A percentile compares a stretch with the other conserved stretches of the same genome.
These are phyloP conservation scores for Moelleriella libera DNA, from an alignment of 2,329 filamentous ascomycete species.

Conservation along the genomic window DNA sequence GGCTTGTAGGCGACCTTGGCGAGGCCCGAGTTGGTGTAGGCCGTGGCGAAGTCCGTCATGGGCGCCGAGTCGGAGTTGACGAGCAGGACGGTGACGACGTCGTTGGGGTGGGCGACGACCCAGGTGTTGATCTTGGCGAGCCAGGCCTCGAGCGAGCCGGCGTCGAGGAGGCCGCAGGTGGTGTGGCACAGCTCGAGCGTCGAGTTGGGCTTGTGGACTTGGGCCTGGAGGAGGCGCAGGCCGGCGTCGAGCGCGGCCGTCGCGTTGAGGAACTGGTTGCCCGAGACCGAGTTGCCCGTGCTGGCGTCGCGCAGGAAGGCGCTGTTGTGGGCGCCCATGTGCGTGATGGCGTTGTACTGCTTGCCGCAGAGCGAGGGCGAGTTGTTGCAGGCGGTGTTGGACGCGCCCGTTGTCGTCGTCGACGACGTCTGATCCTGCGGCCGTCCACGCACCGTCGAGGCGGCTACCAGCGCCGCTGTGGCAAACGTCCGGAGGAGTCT, in stretches of 20 bases:
- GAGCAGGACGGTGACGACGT: conserved; percentile 61
- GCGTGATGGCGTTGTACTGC: conserved; percentile 61
- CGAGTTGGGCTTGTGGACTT: conserved; percentile 50
- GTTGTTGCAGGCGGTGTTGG: conserved; percentile 56
- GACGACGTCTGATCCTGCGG: neutral
- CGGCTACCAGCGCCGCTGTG: no score
- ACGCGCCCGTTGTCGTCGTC: conserved; percentile 7
- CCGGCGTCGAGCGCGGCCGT: conserved; percentile 57
- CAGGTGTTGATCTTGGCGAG: conserved; percentile 49
- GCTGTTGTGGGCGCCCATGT: conserved; percentile 65
- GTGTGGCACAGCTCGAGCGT: conserved; percentile 58
- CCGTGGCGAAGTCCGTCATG: conserved; percentile 36
- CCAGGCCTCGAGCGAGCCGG: conserved; percentile 51
- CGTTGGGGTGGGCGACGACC: conserved; percentile 56
- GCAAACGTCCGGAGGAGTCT: no score
- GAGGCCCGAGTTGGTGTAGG: conserved; percentile 45
- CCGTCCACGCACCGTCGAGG: no score
- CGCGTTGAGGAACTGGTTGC: conserved; percentile 63
- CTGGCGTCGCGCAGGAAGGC: conserved; percentile 54
- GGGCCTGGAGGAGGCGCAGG: conserved; percentile 55
- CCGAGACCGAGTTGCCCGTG: conserved; percentile 47
- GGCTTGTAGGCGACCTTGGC: conserved; percentile 46
- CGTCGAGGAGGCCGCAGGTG: conserved; percentile 52
- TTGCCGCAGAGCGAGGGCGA: conserved; percentile 58
- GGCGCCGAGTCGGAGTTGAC: conserved; percentile 53